A percentile compares a stretch with the other conserved stretches of the same genome.
Conservation (phyloP, 2,329 filamentous ascomycete species). For the Ceratocystis papillata region DNA sequence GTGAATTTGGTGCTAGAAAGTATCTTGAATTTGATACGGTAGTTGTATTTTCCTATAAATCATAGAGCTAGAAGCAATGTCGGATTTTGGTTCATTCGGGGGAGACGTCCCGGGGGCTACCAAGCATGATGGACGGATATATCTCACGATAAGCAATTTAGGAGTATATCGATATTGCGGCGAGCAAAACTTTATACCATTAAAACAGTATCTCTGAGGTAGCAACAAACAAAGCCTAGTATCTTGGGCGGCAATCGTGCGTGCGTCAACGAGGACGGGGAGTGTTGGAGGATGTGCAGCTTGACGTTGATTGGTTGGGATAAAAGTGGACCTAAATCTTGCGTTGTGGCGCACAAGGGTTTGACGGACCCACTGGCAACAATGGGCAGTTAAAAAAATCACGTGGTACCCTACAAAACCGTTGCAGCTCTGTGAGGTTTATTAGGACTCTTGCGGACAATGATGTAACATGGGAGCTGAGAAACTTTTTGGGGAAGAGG, state of each 20-base stretch:
- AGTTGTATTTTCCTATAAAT: background rate
- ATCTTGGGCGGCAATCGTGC: conserved; percentile 8
- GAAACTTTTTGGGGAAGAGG: background rate
- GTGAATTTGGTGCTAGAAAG: background rate
- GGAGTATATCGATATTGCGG: background rate
- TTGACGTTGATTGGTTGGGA: conserved; percentile 22
- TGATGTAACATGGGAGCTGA: conserved; percentile 7
- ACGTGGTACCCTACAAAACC: conserved; percentile 15
- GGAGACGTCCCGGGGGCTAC: background rate
- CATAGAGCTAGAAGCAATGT: background rate
- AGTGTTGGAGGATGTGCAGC: conserved; percentile 23
- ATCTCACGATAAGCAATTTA: background rate
- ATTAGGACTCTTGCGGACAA: background rate
- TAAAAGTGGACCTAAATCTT: conserved; percentile 22
- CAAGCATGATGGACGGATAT: background rate
- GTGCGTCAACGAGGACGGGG: conserved; percentile 23
- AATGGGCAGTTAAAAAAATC: background rate
- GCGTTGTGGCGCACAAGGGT: conserved; percentile 23
- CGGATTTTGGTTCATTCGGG: conserved; percentile 1
- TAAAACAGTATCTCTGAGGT: background rate
- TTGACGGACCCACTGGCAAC: conserved; percentile 11
- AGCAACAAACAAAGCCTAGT: background rate
- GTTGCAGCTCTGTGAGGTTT: conserved; percentile 10
- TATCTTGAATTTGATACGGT: background rate
- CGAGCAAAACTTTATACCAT: no score